Base-by-base conservation (phyloP, 164 flowering plant genomes). In the Piper betle region DNA sequence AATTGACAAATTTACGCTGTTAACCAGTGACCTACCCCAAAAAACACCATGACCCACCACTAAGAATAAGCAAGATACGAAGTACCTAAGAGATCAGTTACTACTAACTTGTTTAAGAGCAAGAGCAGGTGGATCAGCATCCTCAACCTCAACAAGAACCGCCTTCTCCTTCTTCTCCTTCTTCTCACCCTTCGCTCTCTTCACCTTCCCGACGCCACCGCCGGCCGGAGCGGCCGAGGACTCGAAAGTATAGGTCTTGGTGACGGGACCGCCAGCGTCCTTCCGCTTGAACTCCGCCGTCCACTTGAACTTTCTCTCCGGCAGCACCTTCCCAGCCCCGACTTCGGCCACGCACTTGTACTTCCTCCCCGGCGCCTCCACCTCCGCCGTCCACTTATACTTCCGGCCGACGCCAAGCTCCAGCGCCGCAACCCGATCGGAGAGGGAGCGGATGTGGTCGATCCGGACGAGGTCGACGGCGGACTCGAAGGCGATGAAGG, bases 141-240 rank as follows among this genome's bases (percentile, higher is more conserved):
- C 91, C 69, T 89, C 87, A 39, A 92, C 89, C 85, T 81, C 84
- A n/a, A 89, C 85, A 62, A 74, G 42, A 61, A 81, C 86, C 58
- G 41, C 39, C n/a, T n/a, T n/a, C n/a, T n/a, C n/a, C n/a, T n/a
- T n/a, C 50, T 43, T 43, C 64, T 33, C 57, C 54, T 78, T 72
- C 73, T 74, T 62, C 11, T 18, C 40, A 54, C 69, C 62, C 67
- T 72, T 68, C 62, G 76, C 66, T 63, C 69, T 63, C 68, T 72
- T 73, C 62, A 57, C n/a, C n/a, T n/a, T n/a, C n/a, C n/a, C 8
- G n/a, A 52, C 72, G 37, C n/a, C n/a, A n/a, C 39, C 67, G 17
- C 37, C 77, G 63, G 64, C 75, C 2, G 77, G 71, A 62, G 68
- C 53, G 0, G 63, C 71, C 2, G 90, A 76, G 0, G 82, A 83